These are phyloP conservation scores for Microsporum audouinii DNA, from an alignment of 2,329 filamentous ascomycete genomes.

Conservation along the genomic window DNA sequence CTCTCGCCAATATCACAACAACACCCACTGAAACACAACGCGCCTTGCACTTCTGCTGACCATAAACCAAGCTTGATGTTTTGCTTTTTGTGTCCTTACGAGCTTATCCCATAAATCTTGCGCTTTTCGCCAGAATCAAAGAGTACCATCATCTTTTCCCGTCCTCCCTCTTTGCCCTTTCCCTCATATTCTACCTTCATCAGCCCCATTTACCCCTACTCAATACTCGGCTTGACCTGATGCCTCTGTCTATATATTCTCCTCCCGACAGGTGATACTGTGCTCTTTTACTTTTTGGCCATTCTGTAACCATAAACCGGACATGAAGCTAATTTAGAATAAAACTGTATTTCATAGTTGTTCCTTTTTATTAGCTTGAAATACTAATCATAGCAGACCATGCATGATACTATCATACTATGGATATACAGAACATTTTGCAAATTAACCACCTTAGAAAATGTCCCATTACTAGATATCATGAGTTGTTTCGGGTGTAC, in stretches of 20 bases:
- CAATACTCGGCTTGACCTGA: neutral
- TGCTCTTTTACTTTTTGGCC: slow-evolving; percentile 1
- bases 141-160: neutral
- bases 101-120: neutral
- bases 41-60: neutral
- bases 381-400: neutral
- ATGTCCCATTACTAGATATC: neutral
- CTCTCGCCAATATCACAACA: neutral
- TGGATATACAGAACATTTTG: neutral
- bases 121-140: neutral
- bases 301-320: slow-evolving; percentile 7
- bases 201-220: neutral
- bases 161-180: neutral
- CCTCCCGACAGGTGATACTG: neutral
- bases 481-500: neutral
- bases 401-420: no score
- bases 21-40: neutral
- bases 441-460: neutral
- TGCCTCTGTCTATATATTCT: neutral
- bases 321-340: slow-evolving; percentile 5
- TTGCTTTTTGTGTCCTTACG: neutral
- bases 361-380: neutral
- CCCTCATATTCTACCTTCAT: neutral
- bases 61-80: slow-evolving; percentile 3
- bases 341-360: neutral